Conservation (phyloP, 352 stramenopile species). For the Globisporangium apiculatum region DNA sequence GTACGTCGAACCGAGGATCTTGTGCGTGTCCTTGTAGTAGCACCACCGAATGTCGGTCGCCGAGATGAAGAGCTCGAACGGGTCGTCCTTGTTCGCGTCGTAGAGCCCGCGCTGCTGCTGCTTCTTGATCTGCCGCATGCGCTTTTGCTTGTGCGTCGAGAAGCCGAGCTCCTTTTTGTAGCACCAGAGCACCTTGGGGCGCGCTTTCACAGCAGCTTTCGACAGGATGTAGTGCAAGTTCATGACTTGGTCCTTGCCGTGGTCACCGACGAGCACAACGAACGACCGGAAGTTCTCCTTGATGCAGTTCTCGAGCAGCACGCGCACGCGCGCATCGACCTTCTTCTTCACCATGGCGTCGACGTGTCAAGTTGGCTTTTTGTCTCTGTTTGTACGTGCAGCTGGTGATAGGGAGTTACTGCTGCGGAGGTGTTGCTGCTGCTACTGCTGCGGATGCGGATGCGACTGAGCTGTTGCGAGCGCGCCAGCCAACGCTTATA, state of each 20-base stretch:
- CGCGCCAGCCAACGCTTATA: slow-evolving; percentile 15
- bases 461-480: background rate
- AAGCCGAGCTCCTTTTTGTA: slow-evolving; percentile 99
- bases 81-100: slow-evolving; percentile 90
- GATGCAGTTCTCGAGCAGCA: slow-evolving; percentile 96
- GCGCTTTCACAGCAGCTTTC: slow-evolving; percentile 92
- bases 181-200: slow-evolving; percentile 98
- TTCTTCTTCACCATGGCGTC: slow-evolving; percentile 97
- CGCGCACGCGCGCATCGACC: slow-evolving; percentile 96
- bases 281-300: slow-evolving; percentile 95
- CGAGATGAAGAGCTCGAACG: slow-evolving; percentile 99
- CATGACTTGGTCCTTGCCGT: slow-evolving; percentile 99
- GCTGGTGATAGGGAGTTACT: no score
- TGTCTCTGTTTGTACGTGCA: background rate
- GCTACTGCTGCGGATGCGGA: background rate
- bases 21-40: slow-evolving; percentile 99
- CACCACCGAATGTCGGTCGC: slow-evolving; percentile 98
- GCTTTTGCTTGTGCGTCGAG: slow-evolving; percentile 94
- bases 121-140: slow-evolving; percentile 94
- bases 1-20: slow-evolving; percentile 97
- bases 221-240: slow-evolving; percentile 99
- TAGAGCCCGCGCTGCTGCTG: slow-evolving; percentile 91
- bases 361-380: background rate
- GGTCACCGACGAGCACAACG: slow-evolving; percentile 97
- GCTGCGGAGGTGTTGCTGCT: no score